Evolutionary conservation across 371 early-diverging fungal species (phyloP), one percentile per base, ranked within the genome.

Genomic region (Rhizopus stolonifer): DNA sequence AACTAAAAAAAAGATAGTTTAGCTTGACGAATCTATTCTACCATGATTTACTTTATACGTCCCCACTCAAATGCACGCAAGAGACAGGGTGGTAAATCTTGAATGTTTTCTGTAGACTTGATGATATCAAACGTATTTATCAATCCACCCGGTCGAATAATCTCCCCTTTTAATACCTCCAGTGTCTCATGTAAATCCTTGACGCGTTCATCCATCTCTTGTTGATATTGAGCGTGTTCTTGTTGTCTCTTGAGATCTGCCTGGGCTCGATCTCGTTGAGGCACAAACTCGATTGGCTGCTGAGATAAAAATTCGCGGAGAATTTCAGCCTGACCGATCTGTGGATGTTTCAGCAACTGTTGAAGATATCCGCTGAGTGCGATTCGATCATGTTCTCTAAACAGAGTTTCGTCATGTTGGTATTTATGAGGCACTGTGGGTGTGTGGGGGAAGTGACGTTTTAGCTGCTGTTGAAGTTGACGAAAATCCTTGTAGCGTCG

Each of bases 41-140:
- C n/a, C n/a, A n/a, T n/a, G 23, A 14, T 39, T 57, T 69, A 75
- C 76, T 64, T 75, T 52, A 83, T 79, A 42, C 81, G 67, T 14
- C 80, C 84, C 84, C 82, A 84, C 52, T 86, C 85, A 59, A 86
- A 76, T 4, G 76, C 74, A 4, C 70, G 74, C 46, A 72, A 71
- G 24, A 82, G 74, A 14, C 77, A 52, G 0, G 46, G 48, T 0
- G 87, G 85, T n/a, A 86, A 52, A 25, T 81, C 71, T 1, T 60
- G 31, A 11, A 83, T 57, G 1, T 60, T 36, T 0, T 69, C 65
- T 18, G 77, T 71, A 1, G 56, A 45, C 42, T 77, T 73, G 36
- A 86, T 74, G 1, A 55, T 65, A 2, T 64, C 56, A 50, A 75
- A 72, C 14, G 80, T 36, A 5, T 64, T 19, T 6, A 58, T 58